Evolutionary conservation across 225 moss, liverwort and hornwort genomes (phyloP).

Genomic region (Thuidium tamariscinum): DNA sequence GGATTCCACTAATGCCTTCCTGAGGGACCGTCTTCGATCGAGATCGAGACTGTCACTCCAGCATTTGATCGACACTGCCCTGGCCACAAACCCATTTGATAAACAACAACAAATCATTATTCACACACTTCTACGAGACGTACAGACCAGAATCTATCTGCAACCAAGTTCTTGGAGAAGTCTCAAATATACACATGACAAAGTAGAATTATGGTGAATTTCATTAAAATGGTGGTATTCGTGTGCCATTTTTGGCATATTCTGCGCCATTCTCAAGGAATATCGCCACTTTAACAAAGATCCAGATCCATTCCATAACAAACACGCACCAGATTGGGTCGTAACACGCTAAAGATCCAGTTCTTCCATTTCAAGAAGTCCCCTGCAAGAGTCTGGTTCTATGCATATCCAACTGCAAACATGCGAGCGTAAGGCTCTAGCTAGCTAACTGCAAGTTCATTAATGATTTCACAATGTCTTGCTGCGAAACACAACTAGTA

Average conservation of each 20-base stretch:
- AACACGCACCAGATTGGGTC: slow-evolving; percentile 39
- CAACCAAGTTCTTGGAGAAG: not conserved
- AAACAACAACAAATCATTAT: not conserved
- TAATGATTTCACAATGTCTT: not conserved
- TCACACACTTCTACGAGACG: not conserved
- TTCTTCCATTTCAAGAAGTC: slow-evolving; percentile 38
- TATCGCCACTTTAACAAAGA: no score
- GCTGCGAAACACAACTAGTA: not conserved
- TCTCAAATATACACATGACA: not conserved
- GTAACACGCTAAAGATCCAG: slow-evolving; percentile 13
- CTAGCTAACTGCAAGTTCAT: not conserved
- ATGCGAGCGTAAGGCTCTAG: not conserved
- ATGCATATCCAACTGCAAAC: slow-evolving; percentile 50
- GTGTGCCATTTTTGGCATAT: no score
- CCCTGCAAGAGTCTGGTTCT: slow-evolving; percentile 44
- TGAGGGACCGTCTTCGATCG: not conserved
- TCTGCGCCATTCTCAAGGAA: no score
- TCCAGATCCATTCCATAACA: not conserved
- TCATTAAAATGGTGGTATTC: no score
- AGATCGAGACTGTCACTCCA: not conserved
- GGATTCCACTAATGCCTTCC: not conserved
- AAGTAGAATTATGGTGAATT: no score
- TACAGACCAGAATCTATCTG: not conserved
- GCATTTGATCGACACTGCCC: not conserved
- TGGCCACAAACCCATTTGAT: not conserved